Evolutionary conservation across 2,329 filamentous ascomycete genomes (phyloP), one percentile per base, ranked within the genome.

Genomic region (Neospermospora avenae): DNA sequence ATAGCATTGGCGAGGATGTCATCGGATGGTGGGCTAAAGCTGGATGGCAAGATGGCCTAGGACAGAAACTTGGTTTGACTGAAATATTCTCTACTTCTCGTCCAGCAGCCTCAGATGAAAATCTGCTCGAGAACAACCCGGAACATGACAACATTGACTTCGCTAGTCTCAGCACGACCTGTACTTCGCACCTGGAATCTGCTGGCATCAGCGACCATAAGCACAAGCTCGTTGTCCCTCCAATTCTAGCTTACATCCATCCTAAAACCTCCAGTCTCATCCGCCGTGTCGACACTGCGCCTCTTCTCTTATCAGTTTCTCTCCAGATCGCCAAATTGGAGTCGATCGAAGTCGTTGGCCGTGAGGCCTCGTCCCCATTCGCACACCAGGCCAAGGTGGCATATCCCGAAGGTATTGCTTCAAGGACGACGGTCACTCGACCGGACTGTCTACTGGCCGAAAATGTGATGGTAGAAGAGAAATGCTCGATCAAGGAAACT

Each of bases 21-120:
- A 80, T 98, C 16, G 92, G 93, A 6, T 96, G 91, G 89, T 96
- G 93, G 92, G 91, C 93, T 35, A 98, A 98, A 74, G 86, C 93
- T 0, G 86, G 87, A 57, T 99, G 95, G 95, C 93, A 98, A 74
- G 80, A 83, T 3, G 90, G 91, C 0, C 78, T 97, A 3, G 84
- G 84, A 0, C 84, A 89, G 55, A 97, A 96, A 74, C 80, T 98
- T 7, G 84, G 86, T 1, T 77, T 96, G 55, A 78, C 83, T 53
- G 80, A 87, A 46, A 82, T 93, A 3, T 79, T 95, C 53, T 79
- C 82, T 14, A 78, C 72, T 60, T 72, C 73, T 55, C 66, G 73
- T 8, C 70, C 75, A 0, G 74, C 75, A 14, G 73, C 77, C n/a
- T 76, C 76, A 41, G 69, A 72, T 44, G 69, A 69, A 31, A 69